Evolutionary conservation across 2,329 filamentous ascomycete genomes (phyloP), one percentile per base, ranked within the genome.

Genomic region (Ophidiomyces ophidiicola): DNA sequence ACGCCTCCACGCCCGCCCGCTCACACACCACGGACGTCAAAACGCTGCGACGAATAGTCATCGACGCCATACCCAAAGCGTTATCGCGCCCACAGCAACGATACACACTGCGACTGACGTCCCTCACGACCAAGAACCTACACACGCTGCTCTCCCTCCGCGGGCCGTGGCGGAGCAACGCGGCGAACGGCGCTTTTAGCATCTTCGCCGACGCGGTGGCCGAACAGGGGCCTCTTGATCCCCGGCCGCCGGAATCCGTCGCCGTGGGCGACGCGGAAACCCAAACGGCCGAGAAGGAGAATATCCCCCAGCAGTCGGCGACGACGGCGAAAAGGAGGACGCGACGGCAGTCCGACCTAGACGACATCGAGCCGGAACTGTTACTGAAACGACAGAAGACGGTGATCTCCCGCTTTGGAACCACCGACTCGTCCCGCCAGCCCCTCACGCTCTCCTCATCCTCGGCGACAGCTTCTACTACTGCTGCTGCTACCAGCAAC

Each of bases 41-140:
- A 35, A 80, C 75, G 48, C 62, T 90, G 18, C 74, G 79, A 39
- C 75, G 72, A 26, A 66, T 90, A 3, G 74, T 92, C 3, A 68
- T 86, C 20, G 78, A 86, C 45, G 82, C 82, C 1, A 77, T 94
- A 5, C 83, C 85, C 0, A 86, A 84, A 51, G 85, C 85, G 0
- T 69, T 93, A 8, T 90, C 83, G 0, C 70, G 77, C 10, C 81
- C 82, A 0, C 72, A 80, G 20, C 72, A 80, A 45, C 71, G 85
- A 20, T 88, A 82, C 48, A 70, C 75, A 0, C 63, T 94, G 1
- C 72, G 76, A 44, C 60, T 72, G 4, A 83, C 82, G 1, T 76
- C 71, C 34, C 65, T 93, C 14, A 71, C 72, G 0, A 82, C 82
- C 11, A 78, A 76, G 47, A 87, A 80, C 41, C 64, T 94, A 7